A percentile compares a stretch with the other conserved stretches of the same genome.
Conservation (phyloP, 2,329 filamentous ascomycete genomes). For the Fusarium cyanostomum region DNA sequence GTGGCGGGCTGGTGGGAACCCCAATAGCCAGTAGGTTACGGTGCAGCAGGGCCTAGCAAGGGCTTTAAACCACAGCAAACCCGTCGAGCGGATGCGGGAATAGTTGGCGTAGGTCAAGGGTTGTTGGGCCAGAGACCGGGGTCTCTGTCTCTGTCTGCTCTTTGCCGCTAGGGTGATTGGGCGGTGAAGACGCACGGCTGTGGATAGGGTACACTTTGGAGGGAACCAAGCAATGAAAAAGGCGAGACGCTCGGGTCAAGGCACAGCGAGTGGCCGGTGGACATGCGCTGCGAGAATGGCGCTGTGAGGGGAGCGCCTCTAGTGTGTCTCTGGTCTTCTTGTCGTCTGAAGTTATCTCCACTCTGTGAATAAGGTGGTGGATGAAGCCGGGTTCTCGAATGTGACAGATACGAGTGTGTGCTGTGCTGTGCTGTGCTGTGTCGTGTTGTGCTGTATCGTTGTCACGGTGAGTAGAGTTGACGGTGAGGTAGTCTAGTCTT, state of each 20-base stretch:
- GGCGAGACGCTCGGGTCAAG: slow-evolving; percentile 13
- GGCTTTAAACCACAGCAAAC: slow-evolving; percentile 9
- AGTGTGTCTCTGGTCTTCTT: too few species aligned
- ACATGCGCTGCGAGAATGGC: slow-evolving; percentile 41
- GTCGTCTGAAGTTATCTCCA: slow-evolving; percentile 7
- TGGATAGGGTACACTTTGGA: background rate
- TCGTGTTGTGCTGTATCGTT: too few species aligned
- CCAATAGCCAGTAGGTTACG: background rate
- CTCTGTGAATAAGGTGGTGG: background rate
- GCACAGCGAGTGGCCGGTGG: slow-evolving; percentile 30
- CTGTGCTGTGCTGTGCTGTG: too few species aligned
- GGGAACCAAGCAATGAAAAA: background rate
- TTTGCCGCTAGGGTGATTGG: slow-evolving; percentile 34
- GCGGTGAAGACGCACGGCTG: slow-evolving; percentile 38
- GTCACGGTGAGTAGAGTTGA: too few species aligned
- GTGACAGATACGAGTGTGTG: too few species aligned
- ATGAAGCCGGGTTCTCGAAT: slow-evolving; percentile 16
- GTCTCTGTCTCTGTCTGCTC: slow-evolving; percentile 8
- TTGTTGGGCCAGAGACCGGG: background rate
- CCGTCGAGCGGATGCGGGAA: slow-evolving; percentile 18
- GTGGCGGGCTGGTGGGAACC: background rate
- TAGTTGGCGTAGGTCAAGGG: slow-evolving; percentile 11
- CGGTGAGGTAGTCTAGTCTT: too few species aligned
- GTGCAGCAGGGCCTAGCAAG: slow-evolving; percentile 23
- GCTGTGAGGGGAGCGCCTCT: slow-evolving; percentile 13